These are phyloP conservation scores for Chlorella ohadii DNA, from an alignment of 139 green algal species.

Conservation along the genomic window DNA sequence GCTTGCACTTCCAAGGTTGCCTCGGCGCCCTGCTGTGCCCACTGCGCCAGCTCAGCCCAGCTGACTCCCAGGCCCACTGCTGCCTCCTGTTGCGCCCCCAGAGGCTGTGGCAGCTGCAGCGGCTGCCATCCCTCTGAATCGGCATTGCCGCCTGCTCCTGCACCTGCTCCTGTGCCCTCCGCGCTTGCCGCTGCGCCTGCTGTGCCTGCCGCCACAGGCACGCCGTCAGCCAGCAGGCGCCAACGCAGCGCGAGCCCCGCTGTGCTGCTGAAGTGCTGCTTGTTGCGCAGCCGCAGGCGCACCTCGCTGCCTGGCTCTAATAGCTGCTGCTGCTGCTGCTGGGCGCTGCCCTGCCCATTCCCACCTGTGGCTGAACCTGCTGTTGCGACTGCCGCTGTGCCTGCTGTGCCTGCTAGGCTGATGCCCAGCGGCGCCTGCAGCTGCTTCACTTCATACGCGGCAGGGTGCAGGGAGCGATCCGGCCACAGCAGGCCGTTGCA, in stretches of 20 bases:
- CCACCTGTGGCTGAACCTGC: background rate
- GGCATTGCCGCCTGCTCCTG: background rate
- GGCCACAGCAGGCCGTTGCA: conserved; percentile 95
- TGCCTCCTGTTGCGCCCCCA: background rate
- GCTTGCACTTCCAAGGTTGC: conserved; percentile 62
- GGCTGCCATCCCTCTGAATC: conserved; percentile 13
- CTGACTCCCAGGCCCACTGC: background rate
- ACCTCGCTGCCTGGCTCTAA: background rate
- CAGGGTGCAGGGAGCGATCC: conserved; percentile 80
- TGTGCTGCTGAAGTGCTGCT: conserved; percentile 63
- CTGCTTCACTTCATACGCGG: conserved; percentile 64
- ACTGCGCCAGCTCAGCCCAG: conserved; percentile 19
- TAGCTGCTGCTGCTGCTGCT: background rate
- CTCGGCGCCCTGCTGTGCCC: conserved; percentile 30
- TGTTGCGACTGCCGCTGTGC: background rate
- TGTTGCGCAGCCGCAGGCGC: conserved; percentile 52
- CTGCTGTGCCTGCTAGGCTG: conserved; percentile 9
- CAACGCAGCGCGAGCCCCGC: conserved; percentile 60
- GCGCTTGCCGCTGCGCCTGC: too few species aligned
- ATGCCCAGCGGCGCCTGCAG: conserved; percentile 69
- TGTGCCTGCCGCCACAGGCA: conserved; percentile 14
- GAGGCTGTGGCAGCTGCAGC: background rate
- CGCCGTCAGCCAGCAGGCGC: conserved; percentile 66
- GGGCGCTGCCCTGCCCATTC: background rate
- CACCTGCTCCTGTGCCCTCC: too few species aligned